Conservation (phyloP, 2,329 filamentous ascomycete genomes). For the Cercospora sesami region DNA sequence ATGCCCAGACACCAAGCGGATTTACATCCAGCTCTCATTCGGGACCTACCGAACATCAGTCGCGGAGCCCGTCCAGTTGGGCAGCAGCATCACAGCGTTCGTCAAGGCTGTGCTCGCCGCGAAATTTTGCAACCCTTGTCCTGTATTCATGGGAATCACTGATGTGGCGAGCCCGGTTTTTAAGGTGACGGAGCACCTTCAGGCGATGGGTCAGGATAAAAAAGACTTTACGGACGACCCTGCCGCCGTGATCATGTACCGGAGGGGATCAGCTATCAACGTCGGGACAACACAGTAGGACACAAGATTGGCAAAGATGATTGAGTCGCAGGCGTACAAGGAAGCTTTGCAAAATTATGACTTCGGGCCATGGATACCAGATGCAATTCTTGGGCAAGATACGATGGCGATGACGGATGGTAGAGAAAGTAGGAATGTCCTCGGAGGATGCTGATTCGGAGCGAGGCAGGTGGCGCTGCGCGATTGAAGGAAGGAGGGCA, state of each 20-base stretch:
- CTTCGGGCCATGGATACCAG: background rate
- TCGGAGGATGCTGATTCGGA: background rate
- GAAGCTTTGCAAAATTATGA: background rate
- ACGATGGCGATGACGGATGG: background rate
- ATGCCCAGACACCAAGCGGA: background rate
- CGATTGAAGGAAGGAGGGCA: background rate
- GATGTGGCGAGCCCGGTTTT: background rate
- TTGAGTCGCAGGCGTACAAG: background rate
- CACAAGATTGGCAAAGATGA: background rate
- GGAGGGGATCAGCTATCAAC: background rate
- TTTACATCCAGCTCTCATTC: background rate
- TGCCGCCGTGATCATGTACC: background rate
- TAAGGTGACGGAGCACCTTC: background rate
- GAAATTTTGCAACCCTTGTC: background rate
- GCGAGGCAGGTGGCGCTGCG: background rate
- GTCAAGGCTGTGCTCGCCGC: background rate
- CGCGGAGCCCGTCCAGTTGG: background rate
- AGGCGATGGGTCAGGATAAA: background rate
- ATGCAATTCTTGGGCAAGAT: background rate
- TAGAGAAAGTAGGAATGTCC: background rate
- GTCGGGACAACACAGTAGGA: background rate
- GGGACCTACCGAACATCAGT: background rate
- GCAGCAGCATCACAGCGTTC: background rate
- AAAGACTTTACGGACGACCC: background rate
- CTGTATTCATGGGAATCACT: constrained; percentile 2